Evolutionary conservation across 192 early-diverging fungal genomes (phyloP), one percentile per base, ranked within the genome.

Genomic region (Chytriomyces sp.): DNA sequence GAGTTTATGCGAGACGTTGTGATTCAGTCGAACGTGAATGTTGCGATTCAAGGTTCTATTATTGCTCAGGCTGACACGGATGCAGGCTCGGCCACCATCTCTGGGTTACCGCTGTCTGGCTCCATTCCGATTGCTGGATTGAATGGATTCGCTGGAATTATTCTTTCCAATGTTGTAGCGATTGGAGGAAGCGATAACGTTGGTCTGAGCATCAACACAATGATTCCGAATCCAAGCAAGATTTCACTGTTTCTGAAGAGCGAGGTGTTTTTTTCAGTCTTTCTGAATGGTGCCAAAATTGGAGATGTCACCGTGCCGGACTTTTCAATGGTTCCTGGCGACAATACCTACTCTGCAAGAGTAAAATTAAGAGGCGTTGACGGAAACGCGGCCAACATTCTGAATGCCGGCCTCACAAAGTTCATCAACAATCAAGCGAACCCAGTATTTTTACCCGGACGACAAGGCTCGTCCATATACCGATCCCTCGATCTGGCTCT

Each of bases 41-140:
- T 77, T 26, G 47, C n/a, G 18, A 69, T 77, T 11, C 7, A 59
- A 35, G 76, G 76, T 18, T 35, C 61, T n/a, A 48, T 48, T 24
- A 46, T 59, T 73, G 16, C 72, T 18, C 16, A 20, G 2, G 45
- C 45, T n/a, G 16, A 43, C 13, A 73, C 72, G 6, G 72, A 61
- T 63, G 72, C 72, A 0, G 72, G 72, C 7, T 16, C 28, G 0
- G 72, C 44, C 8, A 20, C 45, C n/a, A 44, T 73, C 46, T 9
- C 72, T 57, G 53, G 53, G 0, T 59, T 73, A 62, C 72, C 72
- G 1, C 46, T 73, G 45, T 45, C 35, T 2, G 72, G 49, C 61
- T 63, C 45, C 9, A 16, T 73, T 3, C 20, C 61, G 0, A 10
- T 73, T n/a, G 7, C 23, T 9, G 72, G 72, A 16, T 63, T 73